Percentiles rank a stretch among this genome's conserved stretches.
phyloP scores from a whole-genome alignment of 148 eudicot genomes.

The Bassia scoparia region DNA sequence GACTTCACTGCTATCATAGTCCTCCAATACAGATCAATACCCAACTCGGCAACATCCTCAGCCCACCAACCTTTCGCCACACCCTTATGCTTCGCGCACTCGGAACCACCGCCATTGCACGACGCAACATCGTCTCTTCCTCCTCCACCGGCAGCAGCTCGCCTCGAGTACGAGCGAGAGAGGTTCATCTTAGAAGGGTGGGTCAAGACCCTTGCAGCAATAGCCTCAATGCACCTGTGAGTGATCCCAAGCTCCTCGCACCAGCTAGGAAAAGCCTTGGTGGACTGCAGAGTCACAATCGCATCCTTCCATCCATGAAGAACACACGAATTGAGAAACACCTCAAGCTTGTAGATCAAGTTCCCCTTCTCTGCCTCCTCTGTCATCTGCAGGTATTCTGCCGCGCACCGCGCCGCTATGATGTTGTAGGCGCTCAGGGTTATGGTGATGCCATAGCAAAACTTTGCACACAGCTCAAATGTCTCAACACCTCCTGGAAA shows the following conservation, averaged over 20 bases:
- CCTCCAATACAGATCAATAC: slow-evolving; percentile 74
- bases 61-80: slow-evolving; percentile 76
- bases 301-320: slow-evolving; percentile 89
- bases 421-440: slow-evolving; percentile 81
- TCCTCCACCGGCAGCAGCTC: slow-evolving; percentile 7
- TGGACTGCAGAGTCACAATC: slow-evolving; percentile 55
- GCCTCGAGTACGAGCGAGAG: slow-evolving; percentile 43
- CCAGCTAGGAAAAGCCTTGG: slow-evolving; percentile 53
- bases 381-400: slow-evolving; percentile 84
- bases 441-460: slow-evolving; percentile 88
- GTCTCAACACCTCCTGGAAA: slow-evolving; percentile 81
- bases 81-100: slow-evolving; percentile 26
- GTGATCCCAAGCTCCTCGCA: slow-evolving; percentile 74
- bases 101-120: slow-evolving; percentile 37
- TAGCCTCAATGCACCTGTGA: slow-evolving; percentile 64
- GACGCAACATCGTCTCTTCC: slow-evolving; percentile 38
- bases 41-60: slow-evolving; percentile 66
- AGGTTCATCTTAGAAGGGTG: slow-evolving; percentile 47
- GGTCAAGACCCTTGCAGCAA: slow-evolving; percentile 50
- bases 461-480: slow-evolving; percentile 86
- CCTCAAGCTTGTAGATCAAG: slow-evolving; percentile 64
- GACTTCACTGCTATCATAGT: slow-evolving; percentile 73
- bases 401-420: slow-evolving; percentile 64
- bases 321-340: slow-evolving; percentile 75
- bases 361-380: slow-evolving; percentile 91